Base-by-base conservation (phyloP, 2,329 filamentous ascomycete genomes). In the Talaromyces sp. region DNA sequence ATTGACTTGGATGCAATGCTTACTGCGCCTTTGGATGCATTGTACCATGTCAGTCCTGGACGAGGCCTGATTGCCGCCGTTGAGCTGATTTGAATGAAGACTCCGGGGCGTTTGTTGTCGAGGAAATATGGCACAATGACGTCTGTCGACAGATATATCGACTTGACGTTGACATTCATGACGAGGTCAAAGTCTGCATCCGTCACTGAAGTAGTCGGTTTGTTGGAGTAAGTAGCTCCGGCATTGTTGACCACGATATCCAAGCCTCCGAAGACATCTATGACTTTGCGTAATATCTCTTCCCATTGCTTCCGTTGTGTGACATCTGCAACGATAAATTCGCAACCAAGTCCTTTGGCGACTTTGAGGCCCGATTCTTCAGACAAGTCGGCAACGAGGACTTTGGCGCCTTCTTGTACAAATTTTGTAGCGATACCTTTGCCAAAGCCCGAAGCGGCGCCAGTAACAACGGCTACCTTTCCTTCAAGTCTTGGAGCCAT, bases 231-330 rank as follows among this genome's bases (percentile, higher is more conserved):
- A 7, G 70, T 72, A 9, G 71, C 73, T 8, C 81, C 81, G 1
- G 80, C 79, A 69, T 82, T 82, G 67, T 82, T 82, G 66, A 82
- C 71, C 16, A 82, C 70, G 37, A 80, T 76, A 68, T 82, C 75
- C 75, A 77, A 45, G 70, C 72, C 31, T 66, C 67, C 47, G 65
- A 65, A 33, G 60, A 69, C 27, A 68, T 74, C 39, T 72, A 56
- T 19, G 0, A 33, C 22, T 24, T 33, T 58, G 27, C 43, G 57
- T n/a, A 65, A 67, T 9, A 72, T 66, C 3, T 68, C 65, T 37
- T 72, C 66, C 75, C 75, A 77, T 60, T 74, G 72, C 24, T 67
- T 64, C n/a, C 67, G 63, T 24, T 67, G 70, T 22, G 71, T 74
- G 24, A 75, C 73, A 48, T 75, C 72, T 54, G 70, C 73, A 39